Percentiles rank a stretch among this genome's conserved stretches.
Conservation (phyloP, 2,329 filamentous ascomycete genomes). For the Tolypocladium tundrense region DNA sequence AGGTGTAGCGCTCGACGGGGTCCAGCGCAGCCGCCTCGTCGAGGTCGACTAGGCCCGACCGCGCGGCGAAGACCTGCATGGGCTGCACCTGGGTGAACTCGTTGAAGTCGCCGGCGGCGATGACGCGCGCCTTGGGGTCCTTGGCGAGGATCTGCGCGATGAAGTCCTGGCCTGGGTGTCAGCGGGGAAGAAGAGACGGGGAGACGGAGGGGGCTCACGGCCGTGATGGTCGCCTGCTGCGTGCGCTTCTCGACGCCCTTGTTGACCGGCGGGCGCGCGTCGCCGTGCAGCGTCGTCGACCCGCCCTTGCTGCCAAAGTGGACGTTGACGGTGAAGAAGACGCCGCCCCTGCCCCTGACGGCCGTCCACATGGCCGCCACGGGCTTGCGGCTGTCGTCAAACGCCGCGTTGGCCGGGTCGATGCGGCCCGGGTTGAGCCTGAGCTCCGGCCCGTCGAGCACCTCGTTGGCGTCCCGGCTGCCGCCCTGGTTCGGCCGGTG, state of each 20-base stretch:
- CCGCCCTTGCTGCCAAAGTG: constrained; percentile 60
- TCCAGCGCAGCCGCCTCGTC: constrained; percentile 47
- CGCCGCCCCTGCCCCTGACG: constrained; percentile 35
- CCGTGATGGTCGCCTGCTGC: constrained; percentile 48
- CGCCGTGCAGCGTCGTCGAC: constrained; percentile 52
- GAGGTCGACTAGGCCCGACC: constrained; percentile 49
- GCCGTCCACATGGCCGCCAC: constrained; percentile 56
- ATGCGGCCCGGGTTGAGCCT: constrained; percentile 61
- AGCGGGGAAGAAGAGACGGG: background rate
- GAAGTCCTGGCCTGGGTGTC: constrained; percentile 30
- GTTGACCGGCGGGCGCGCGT: constrained; percentile 57
- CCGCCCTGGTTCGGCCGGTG: constrained; percentile 47
- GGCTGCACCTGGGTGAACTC: constrained; percentile 57
- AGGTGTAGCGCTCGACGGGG: constrained; percentile 55
- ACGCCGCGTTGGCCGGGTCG: constrained; percentile 50
- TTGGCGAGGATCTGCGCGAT: constrained; percentile 44
- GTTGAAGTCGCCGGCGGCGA: constrained; percentile 61
- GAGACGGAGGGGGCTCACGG: constrained; percentile 26
- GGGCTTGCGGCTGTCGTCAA: constrained; percentile 54
- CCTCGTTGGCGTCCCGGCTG: constrained; percentile 42
- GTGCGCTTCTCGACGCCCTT: constrained; percentile 47
- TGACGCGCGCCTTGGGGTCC: constrained; percentile 45
- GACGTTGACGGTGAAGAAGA: constrained; percentile 63
- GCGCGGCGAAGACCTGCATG: constrained; percentile 39
- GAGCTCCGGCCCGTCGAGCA: constrained; percentile 43